Base-by-base conservation (phyloP, 495 filamentous ascomycete genomes). In the Chaetomium cochliodes region DNA sequence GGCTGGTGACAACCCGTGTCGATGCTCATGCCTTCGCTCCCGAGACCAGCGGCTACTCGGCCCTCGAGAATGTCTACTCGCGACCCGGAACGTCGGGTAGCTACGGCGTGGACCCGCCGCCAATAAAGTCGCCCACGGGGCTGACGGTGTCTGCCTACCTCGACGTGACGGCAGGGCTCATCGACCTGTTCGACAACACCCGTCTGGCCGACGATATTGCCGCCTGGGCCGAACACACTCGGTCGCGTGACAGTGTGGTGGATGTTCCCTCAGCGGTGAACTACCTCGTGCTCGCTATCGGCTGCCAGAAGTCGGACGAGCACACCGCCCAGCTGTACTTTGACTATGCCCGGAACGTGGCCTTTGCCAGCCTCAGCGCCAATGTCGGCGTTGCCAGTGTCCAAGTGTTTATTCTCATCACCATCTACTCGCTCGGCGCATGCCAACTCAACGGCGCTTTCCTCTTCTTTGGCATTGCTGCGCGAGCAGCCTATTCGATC, bases 11-110 rank as follows among this genome's bases (percentile, higher is more conserved):
- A 9, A 82, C 82, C 11, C 80, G 82, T 3, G 83, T 86, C 39
- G 88, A 88, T 23, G 77, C 82, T 3, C 83, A 85, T 47, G 81
- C 84, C 16, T 89, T 90, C 50, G 85, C 86, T 3, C 82, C 86
- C 28, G 86, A 88, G 65, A 87, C 84, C 11, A 82, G 82, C 26
- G 82, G 87, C 16, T 85, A 89, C 68, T 86, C 84, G 3, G 86
- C 88, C 74, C 73, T 86, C n/a, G 87, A 90, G 65, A 81, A 79
- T 64, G 67, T 71, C 23, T 67, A 63, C 51, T 69, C 71, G 2
- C 56, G 69, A 0, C 46, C 62, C 0, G 58, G 56, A 13, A 13
- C 47, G 22, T 60, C 60, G 1, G 57, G 30, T 5, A 58, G 26
- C 30, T 62, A 41, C 46, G 61, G 53, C 3, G 30, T 54, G 5